Evolutionary conservation across 441 rosid species (phyloP), one percentile per base, ranked within the genome.

Genomic region (Macaranga tanarius): DNA sequence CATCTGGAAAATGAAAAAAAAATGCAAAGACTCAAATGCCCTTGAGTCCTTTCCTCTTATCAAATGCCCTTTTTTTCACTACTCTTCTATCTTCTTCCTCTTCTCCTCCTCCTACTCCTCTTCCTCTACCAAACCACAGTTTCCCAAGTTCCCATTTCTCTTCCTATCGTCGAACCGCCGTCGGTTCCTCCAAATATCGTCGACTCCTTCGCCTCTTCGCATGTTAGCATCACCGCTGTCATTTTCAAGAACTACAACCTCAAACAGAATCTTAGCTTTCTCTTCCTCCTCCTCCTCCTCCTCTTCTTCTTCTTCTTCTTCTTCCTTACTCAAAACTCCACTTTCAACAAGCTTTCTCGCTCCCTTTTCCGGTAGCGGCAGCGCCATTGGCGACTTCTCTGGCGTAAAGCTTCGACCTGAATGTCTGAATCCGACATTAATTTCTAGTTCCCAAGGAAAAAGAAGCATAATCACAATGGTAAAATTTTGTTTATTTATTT

Each of bases 391-490:
- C 28, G 91, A 86, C 28, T 82, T 88, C 66, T 81, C 82, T 54
- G 92, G 96, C 22, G 25, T 62, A 20, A 89, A 85, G 68, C 50
- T 88, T 73, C 89, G 87, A 60, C 74, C 86, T 9, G 80, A 81
- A 7, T 75, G 83, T 48, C 85, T 90, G 77, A 77, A 83, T 40
- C 90, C 87, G 48, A 79, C 82, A 16, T 77, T 82, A n/a, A 45
- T 81, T 20, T 79, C 87, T 52, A 77, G 83, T 20, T 87, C 92
- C 7, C 88, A 82, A 51, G 86, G 88, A 56, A 93, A 80, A 77
- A 86, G 98, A 57, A 85, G 87, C 40, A 89, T 88, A 62, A 80
- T 92, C 71, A 85, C 92, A 61, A 92, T 84, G 96, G 97, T 88
- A 80, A 61, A 55, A n/a, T n/a, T n/a, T n/a, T n/a, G n/a, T 13